phyloP scores from a whole-genome alignment of 345 rosid genomes.

The Citrus medica region DNA sequence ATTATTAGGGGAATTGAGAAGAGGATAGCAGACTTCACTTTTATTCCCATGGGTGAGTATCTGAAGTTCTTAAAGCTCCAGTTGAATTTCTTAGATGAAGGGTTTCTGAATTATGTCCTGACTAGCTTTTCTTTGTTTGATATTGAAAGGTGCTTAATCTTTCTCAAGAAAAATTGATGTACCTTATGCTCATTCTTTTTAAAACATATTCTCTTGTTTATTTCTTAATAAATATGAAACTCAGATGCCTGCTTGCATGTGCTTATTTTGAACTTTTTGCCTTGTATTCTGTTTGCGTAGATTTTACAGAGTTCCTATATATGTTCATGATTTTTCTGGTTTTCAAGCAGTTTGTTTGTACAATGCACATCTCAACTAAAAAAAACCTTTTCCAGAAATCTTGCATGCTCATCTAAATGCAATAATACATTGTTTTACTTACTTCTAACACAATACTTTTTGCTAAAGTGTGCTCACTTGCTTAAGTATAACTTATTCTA shows the following conservation, averaged over 20 bases:
- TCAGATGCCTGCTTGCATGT: neutral
- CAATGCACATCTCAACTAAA: neutral
- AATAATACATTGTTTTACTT: neutral
- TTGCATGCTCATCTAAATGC: neutral
- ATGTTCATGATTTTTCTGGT: neutral
- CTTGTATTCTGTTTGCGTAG: neutral
- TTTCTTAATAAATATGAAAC: neutral
- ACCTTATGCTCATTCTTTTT: neutral
- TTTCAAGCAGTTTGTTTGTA: neutral
- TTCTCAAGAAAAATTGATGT: neutral
- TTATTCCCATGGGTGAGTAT: slow-evolving; percentile 67
- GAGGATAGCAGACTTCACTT: slow-evolving; percentile 86
- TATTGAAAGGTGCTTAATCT: neutral
- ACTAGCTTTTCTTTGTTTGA: neutral
- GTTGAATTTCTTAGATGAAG: neutral
- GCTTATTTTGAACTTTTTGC: neutral
- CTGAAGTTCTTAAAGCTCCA: slow-evolving; percentile 8
- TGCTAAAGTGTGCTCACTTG: neutral
- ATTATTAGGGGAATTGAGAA: slow-evolving; percentile 66
- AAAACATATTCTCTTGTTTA: neutral
- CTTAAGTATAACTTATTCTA: too few relatives aligned
- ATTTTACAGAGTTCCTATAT: neutral
- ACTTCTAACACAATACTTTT: neutral
- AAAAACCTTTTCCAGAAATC: neutral
- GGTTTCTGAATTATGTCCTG: neutral